A percentile compares a stretch with the other conserved stretches of the same genome.
phyloP scores from a whole-genome alignment of 257 asterid genomes.

The Solanum rostratum region DNA sequence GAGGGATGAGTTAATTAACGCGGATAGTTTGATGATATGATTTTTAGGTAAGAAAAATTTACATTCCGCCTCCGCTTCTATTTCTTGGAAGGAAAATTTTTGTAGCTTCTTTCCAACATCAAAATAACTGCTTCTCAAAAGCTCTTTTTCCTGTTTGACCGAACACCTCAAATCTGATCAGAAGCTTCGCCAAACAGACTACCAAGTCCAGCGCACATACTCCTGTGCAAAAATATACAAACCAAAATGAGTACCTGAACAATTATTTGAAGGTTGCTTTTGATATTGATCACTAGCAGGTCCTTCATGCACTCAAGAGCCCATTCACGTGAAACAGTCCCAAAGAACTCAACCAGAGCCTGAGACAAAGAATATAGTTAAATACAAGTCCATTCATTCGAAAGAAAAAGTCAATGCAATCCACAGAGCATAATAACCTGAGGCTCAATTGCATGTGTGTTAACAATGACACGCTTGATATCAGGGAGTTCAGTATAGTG shows the following conservation, averaged over 20 bases:
- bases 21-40: background rate
- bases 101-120: background rate
- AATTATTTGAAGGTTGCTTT: constrained; percentile 96
- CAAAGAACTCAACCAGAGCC: constrained; percentile 93
- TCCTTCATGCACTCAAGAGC: constrained; percentile 97
- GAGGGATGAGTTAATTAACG: background rate
- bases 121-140: background rate
- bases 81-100: background rate
- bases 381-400: background rate
- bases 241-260: constrained; percentile 54
- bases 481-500: constrained; percentile 92
- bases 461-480: constrained; percentile 95
- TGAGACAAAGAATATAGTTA: constrained; percentile 22
- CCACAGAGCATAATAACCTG: constrained; percentile 45
- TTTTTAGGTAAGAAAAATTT: background rate
- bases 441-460: constrained; percentile 99
- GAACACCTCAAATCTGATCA: background rate
- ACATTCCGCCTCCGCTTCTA: background rate
- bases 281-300: constrained; percentile 74
- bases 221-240: background rate
- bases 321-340: constrained; percentile 89
- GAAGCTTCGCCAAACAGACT: background rate
- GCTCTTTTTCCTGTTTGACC: background rate
- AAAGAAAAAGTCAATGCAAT: background rate
- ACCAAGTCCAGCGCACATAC: background rate